These are phyloP conservation scores for Tetratostichococcus sp. DNA, from an alignment of 139 green algal species.

Conservation along the genomic window DNA sequence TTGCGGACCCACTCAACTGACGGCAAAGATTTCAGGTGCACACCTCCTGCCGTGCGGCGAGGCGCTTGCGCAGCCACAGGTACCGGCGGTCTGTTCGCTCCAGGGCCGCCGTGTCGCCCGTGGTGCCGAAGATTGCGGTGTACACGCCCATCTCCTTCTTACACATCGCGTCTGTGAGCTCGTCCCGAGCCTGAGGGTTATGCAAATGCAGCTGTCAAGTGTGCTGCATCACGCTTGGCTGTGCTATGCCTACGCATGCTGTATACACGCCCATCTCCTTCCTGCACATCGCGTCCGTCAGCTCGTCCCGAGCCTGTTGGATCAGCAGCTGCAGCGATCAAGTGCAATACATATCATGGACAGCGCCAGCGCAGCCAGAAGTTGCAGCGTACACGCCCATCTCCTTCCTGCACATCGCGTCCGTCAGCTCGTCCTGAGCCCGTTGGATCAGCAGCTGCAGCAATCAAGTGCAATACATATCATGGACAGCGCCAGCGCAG, in stretches of 20 bases:
- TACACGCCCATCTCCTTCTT: conserved; percentile 87
- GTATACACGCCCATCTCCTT: conserved; percentile 88
- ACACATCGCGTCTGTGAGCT: conserved; percentile 85
- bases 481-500: no score
- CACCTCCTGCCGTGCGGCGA: conserved; percentile 35
- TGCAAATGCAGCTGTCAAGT: no score
- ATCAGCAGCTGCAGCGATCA: background rate
- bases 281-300: conserved; percentile 83
- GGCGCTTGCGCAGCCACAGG: conserved; percentile 63
- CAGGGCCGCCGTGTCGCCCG: conserved; percentile 71
- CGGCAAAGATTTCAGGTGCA: no score
- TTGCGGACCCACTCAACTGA: no score
- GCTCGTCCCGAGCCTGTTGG: conserved; percentile 73
- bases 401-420: conserved; percentile 82
- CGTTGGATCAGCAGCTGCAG: conserved; percentile 1
- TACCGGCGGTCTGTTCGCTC: conserved; percentile 88
- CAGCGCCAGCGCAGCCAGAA: no score
- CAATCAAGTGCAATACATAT: no score
- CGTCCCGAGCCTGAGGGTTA: conserved; percentile 65
- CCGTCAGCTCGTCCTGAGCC: conserved; percentile 85
- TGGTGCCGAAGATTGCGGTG: conserved; percentile 72
- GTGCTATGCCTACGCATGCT: conserved; percentile 75
- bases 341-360: no score
- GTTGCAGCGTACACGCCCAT: conserved; percentile 81
- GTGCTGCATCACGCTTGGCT: no score